phyloP scores from a whole-genome alignment of 331 rosid species.

The Saraca asoca region DNA sequence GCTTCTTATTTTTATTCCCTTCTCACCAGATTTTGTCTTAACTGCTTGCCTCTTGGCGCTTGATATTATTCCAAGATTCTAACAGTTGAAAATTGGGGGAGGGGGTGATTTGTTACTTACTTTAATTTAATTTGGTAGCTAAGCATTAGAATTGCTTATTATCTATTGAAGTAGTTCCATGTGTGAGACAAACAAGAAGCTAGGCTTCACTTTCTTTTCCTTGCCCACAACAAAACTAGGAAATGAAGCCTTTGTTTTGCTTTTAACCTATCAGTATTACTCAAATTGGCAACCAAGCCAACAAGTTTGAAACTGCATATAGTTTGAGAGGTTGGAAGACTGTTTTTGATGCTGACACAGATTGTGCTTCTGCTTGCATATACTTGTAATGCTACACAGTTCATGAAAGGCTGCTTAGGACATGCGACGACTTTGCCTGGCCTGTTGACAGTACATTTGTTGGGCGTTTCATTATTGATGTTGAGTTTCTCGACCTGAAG shows the following conservation, averaged over 20 bases:
- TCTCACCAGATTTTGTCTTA: background rate
- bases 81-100: background rate
- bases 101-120: background rate
- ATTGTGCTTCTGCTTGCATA: constrained; percentile 17
- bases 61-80: background rate
- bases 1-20: no score
- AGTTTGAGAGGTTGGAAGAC: constrained; percentile 20
- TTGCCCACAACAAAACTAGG: background rate
- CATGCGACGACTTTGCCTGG: constrained; percentile 78
- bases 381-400: constrained; percentile 53
- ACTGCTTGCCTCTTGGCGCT: background rate
- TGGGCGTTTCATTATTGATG: constrained; percentile 79
- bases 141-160: background rate
- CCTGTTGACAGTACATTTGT: constrained; percentile 60
- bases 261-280: background rate
- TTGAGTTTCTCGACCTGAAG: constrained; percentile 88
- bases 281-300: background rate
- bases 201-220: background rate
- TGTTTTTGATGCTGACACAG: constrained; percentile 13
- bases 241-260: background rate
- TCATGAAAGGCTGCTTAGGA: constrained; percentile 69
- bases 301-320: constrained; percentile 8
- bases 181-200: background rate
- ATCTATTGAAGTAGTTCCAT: background rate
- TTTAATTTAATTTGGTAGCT: background rate